phyloP scores from a whole-genome alignment of 345 rosid genomes.

The Cochlearia excelsa region DNA sequence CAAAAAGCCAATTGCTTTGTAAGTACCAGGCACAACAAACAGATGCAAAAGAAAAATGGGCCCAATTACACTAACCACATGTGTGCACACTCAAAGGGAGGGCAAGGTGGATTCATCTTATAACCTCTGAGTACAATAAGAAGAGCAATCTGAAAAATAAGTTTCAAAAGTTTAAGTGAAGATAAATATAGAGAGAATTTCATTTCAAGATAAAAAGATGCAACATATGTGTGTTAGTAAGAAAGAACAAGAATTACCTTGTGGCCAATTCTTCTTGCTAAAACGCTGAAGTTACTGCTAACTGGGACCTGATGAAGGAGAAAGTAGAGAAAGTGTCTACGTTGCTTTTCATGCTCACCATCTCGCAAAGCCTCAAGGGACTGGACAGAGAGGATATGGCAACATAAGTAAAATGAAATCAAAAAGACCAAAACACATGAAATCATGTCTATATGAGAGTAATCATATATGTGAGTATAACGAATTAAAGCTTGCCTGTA shows the following conservation, averaged over 20 bases:
- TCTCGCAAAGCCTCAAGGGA: slow-evolving; percentile 97
- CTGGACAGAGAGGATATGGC: slow-evolving; percentile 40
- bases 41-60: slow-evolving; percentile 28
- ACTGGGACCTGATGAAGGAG: slow-evolving; percentile 93
- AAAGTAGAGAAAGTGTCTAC: slow-evolving; percentile 85
- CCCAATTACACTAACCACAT: slow-evolving; percentile 65
- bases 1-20: slow-evolving; percentile 11
- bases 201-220: slow-evolving; percentile 18
- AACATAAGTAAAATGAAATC: slow-evolving; percentile 5
- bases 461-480: slow-evolving; percentile 14
- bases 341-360: slow-evolving; percentile 93
- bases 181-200: slow-evolving; percentile 29
- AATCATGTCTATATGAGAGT: slow-evolving; percentile 13
- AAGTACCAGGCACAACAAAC: slow-evolving; percentile 17
- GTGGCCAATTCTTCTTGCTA: slow-evolving; percentile 77
- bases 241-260: slow-evolving; percentile 56
- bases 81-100: slow-evolving; percentile 96
- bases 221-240: slow-evolving; percentile 9
- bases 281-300: slow-evolving; percentile 89
- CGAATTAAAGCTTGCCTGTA: slow-evolving; percentile 63
- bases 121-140: slow-evolving; percentile 89
- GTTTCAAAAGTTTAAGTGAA: slow-evolving; percentile 32
- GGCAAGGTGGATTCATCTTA: slow-evolving; percentile 92
- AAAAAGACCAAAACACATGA: slow-evolving; percentile 13
- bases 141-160: slow-evolving; percentile 71